Conservation (phyloP, 768 basidiomycete genomes). For the Calocybe gangraenosa region DNA sequence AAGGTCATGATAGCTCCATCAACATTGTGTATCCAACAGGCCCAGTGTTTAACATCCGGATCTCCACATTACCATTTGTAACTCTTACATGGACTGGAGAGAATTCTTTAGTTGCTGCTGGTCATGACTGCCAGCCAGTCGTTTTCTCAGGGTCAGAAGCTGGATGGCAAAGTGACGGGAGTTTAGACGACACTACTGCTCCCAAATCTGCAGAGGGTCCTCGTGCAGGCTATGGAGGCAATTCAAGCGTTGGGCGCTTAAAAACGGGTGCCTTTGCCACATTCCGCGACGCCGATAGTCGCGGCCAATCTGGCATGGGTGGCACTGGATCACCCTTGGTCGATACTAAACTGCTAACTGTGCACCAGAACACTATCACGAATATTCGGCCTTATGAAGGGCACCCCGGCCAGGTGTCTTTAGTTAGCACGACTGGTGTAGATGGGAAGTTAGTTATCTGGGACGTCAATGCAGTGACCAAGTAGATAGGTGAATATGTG, state of each 20-base stretch:
- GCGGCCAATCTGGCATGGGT: conserved; percentile 45
- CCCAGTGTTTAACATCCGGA: conserved; percentile 64
- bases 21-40: conserved; percentile 88
- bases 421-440: conserved; percentile 88
- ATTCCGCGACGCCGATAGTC: conserved; percentile 87
- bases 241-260: conserved; percentile 61
- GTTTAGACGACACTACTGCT: conserved; percentile 77
- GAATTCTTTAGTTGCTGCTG: conserved; percentile 81
- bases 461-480: conserved; percentile 65
- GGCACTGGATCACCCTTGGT: conserved; percentile 24
- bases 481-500: conserved; percentile 15
- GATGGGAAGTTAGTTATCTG: conserved; percentile 94
- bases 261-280: conserved; percentile 93
- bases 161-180: conserved; percentile 80
- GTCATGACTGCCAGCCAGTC: conserved; percentile 96
- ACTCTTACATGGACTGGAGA: conserved; percentile 87
- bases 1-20: conserved; percentile 94
- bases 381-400: conserved; percentile 74
- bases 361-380: conserved; percentile 99
- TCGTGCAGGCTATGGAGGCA: conserved; percentile 43
- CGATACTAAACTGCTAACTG: conserved; percentile 79
- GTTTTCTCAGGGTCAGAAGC: conserved; percentile 71
- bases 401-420: conserved; percentile 51
- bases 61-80: conserved; percentile 76
- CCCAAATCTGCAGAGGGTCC: conserved; percentile 38